Percentiles rank a stretch among this genome's conserved stretches.
phyloP scores from a whole-genome alignment of 148 eudicot genomes.

The Nepenthes mirabilis region DNA sequence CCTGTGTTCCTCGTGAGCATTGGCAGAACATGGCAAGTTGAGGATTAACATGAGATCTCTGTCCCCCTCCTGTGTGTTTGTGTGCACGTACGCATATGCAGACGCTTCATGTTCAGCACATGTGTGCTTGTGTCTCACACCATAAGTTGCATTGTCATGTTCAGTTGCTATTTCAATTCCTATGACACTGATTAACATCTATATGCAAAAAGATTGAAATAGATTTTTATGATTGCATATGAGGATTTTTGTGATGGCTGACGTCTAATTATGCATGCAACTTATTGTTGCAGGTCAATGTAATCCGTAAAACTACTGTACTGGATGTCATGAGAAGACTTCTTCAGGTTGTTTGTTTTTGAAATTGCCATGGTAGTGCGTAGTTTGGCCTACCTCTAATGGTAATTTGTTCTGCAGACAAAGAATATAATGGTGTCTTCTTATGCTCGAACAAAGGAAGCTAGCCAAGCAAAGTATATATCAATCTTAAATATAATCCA shows the following conservation, averaged over 20 bases:
- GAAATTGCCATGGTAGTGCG: background rate
- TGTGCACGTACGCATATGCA: too few species aligned
- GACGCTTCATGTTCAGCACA: too few species aligned
- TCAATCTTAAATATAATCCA: slow-evolving; percentile 94
- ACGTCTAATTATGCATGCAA: background rate
- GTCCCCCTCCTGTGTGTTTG: too few species aligned
- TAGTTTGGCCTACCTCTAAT: slow-evolving; percentile 12
- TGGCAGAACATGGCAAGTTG: too few species aligned
- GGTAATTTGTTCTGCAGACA: slow-evolving; percentile 45
- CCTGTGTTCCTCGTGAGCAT: too few species aligned
- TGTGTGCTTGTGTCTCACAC: too few species aligned
- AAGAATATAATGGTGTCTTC: slow-evolving; percentile 98
- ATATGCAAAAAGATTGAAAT: too few species aligned
- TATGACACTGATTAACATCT: too few species aligned
- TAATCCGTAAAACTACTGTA: slow-evolving; percentile 90
- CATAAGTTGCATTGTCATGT: too few species aligned
- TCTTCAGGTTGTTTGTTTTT: slow-evolving; percentile 59
- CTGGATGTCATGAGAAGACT: slow-evolving; percentile 99
- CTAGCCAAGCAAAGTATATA: slow-evolving; percentile 95
- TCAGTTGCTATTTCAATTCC: too few species aligned
- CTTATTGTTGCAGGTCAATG: slow-evolving; percentile 62
- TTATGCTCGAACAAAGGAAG: slow-evolving; percentile 88
- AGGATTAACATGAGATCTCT: too few species aligned
- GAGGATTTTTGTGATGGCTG: background rate
- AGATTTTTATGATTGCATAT: too few species aligned